Conservation (phyloP, 2,329 filamentous ascomycete species). For the Talaromyces sp. region DNA sequence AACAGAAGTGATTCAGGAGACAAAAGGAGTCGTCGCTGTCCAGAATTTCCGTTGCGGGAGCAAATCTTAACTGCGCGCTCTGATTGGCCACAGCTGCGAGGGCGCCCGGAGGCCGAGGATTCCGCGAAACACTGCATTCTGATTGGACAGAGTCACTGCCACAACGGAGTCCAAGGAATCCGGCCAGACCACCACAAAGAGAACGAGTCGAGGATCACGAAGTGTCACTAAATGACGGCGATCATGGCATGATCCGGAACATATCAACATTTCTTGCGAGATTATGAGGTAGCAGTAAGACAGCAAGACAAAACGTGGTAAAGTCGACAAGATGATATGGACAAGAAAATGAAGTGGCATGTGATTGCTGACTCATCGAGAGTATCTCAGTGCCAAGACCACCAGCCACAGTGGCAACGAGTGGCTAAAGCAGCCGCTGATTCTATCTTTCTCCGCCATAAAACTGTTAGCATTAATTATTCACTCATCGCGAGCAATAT, state of each 20-base stretch:
- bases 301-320: not conserved
- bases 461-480: not conserved
- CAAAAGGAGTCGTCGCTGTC: not conserved
- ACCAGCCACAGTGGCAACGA: conserved; percentile 16
- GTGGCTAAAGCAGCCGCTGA: conserved; percentile 11
- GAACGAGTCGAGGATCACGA: not conserved
- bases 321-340: not conserved
- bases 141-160: conserved; percentile 9
- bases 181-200: not conserved
- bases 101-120: conserved; percentile 10
- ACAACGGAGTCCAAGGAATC: conserved; percentile 13
- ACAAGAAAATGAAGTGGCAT: not conserved
- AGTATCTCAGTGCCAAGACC: not conserved
- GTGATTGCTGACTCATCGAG: conserved; percentile 10
- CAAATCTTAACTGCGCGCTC: not conserved
- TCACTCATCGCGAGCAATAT: not conserved
- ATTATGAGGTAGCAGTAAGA: not conserved
- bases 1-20: not conserved
- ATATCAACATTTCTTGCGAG: not conserved
- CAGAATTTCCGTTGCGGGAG: conserved; percentile 7
- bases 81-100: conserved; percentile 1
- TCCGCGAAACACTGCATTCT: not conserved
- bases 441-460: not conserved
- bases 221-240: not conserved
- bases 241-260: not conserved